Evolutionary conservation across 129 eudicot species (phyloP), one percentile per base, ranked within the genome.

Genomic region (Artemisia argyi): DNA sequence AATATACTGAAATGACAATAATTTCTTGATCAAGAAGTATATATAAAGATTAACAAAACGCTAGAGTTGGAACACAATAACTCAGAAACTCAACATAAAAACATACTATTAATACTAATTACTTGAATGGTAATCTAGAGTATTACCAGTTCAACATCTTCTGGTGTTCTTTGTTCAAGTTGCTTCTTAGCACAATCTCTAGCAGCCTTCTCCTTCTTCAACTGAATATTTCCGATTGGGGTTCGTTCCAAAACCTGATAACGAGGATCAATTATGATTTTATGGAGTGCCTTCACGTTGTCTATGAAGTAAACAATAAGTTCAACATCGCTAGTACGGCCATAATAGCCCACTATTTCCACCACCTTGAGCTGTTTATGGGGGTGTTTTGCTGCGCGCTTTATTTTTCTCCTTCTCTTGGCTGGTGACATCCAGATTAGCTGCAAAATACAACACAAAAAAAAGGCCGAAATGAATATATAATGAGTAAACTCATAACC

Each of bases 361-460:
- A 86, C 88, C 75, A 80, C 11, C 67, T 78, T 68, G 50, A 83
- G 80, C 76, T 68, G 78, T 51, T 78, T 61, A 59, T 80, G 88
- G 12, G 80, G 66, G 61, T 64, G 79, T 73, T 81, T 75, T 5
- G 72, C 68, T 14, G 76, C 83, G 7, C 51, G 79, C 42, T 81
- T 80, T 67, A 86, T 74, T 78, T 80, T 83, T 74, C 83, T 73
- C 77, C 85, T 76, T 65, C 84, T 82, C 79, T 77, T 86, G 35
- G 75, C 63, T 53, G 85, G 87, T 61, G 90, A 73, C 90, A 85
- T 83, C 90, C 90, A 85, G 54, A 82, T 82, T 73, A 85, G 64
- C 90, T 85, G 84, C 60, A 65, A 78, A 24, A 78, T 56, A 69
- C 18, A 18, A 24, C 24, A 52, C 26, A 20, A n/a, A n/a, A n/a